phyloP scores from a whole-genome alignment of 2,329 filamentous ascomycete genomes.

The Anisogramma anomala region DNA sequence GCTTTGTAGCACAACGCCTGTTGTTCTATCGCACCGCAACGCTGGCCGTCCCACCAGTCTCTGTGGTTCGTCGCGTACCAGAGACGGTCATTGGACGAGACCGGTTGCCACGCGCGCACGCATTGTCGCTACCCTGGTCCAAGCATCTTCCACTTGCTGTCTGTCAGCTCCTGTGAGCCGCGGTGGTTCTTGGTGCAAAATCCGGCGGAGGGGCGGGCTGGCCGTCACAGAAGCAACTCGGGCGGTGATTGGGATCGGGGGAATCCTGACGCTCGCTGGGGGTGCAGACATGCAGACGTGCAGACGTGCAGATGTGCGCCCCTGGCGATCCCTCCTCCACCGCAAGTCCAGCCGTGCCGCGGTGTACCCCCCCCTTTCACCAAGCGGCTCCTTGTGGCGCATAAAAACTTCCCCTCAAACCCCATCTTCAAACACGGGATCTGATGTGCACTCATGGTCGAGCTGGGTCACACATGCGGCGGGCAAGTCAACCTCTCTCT shows the following conservation, averaged over 20 bases:
- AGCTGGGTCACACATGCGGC: background rate
- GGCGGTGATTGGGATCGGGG: conserved; percentile 6
- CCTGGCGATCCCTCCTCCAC: conserved; percentile 9
- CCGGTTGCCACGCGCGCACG: conserved; percentile 5
- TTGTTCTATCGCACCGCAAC: conserved; percentile 5
- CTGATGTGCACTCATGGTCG: background rate
- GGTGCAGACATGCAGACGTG: background rate
- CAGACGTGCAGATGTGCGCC: conserved; percentile 4
- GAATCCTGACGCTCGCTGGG: conserved; percentile 1
- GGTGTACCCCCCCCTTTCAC: background rate
- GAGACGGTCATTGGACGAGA: conserved; percentile 7
- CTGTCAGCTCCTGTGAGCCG: conserved; percentile 1
- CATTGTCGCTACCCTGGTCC: background rate
- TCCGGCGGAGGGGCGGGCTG: background rate
- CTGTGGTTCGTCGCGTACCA: conserved; percentile 13
- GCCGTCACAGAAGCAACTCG: conserved; percentile 5
- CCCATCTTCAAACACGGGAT: background rate
- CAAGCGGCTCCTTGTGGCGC: background rate
- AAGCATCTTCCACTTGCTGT: background rate
- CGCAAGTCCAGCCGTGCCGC: conserved; percentile 8
- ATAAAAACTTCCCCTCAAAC: background rate
- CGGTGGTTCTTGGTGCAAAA: background rate
- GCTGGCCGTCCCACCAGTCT: conserved; percentile 10
- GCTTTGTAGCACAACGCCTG: background rate
- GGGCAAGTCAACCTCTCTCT: background rate